Evolutionary conservation across 805 yeast genomes (phyloP).

Genomic region (Lachancea lanzarotensis): DNA sequence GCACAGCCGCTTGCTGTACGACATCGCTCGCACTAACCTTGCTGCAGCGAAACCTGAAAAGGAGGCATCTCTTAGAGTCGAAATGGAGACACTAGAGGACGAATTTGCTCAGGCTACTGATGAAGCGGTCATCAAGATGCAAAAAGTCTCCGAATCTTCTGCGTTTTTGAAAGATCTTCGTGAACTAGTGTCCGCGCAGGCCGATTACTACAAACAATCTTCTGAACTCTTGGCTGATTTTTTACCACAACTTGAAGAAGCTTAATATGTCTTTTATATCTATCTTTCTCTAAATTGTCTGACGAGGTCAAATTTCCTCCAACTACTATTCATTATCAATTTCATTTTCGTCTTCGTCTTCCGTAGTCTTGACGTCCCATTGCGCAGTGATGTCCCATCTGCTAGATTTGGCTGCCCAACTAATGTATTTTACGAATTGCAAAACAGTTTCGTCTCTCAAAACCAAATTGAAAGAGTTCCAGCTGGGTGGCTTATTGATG

Average conservation of each 20-base stretch:
- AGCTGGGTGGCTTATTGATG: slow-evolving; percentile 69
- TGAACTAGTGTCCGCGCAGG: slow-evolving; percentile 70
- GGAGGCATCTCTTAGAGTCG: slow-evolving; percentile 66
- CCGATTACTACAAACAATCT: slow-evolving; percentile 74
- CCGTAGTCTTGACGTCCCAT: slow-evolving; percentile 62
- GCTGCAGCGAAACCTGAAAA: slow-evolving; percentile 52
- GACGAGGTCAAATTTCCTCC: slow-evolving; percentile 15
- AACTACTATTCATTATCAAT: slow-evolving; percentile 1
- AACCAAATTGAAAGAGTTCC: slow-evolving; percentile 75
- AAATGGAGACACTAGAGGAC: slow-evolving; percentile 80
- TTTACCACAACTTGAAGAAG: slow-evolving; percentile 7
- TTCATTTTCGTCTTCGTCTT: slow-evolving; percentile 37
- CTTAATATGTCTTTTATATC: not conserved
- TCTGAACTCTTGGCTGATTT: slow-evolving; percentile 44
- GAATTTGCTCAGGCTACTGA: slow-evolving; percentile 86
- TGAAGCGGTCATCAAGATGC: slow-evolving; percentile 79
- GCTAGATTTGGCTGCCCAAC: slow-evolving; percentile 79
- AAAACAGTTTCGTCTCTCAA: slow-evolving; percentile 80
- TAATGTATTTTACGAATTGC: slow-evolving; percentile 87
- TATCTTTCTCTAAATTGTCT: not conserved
- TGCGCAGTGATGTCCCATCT: slow-evolving; percentile 85
- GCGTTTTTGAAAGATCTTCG: slow-evolving; percentile 60
- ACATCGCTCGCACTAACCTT: slow-evolving; percentile 59
- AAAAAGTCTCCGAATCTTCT: slow-evolving; percentile 66
- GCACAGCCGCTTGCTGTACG: slow-evolving; percentile 70